Conservation (phyloP, 495 filamentous ascomycete genomes). For the Penicillium soppii region DNA sequence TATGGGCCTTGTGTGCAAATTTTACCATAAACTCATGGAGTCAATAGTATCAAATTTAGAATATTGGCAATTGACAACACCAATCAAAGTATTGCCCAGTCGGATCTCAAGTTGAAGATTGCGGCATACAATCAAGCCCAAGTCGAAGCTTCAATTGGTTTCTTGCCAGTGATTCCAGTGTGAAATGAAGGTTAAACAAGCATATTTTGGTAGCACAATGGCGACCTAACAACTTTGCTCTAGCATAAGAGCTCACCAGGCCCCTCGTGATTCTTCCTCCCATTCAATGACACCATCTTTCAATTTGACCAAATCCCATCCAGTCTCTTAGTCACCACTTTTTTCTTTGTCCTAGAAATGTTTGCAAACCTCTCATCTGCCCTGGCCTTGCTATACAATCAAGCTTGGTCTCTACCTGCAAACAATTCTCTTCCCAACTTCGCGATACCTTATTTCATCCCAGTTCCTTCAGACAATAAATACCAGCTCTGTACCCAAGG, state of each 20-base stretch:
- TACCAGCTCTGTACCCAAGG: constrained; percentile 3
- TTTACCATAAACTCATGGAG: no score
- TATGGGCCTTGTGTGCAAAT: no score
- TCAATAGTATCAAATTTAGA: no score
- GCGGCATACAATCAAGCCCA: background rate
- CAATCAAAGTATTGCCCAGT: no score
- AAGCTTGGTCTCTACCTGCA: background rate
- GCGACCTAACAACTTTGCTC: background rate
- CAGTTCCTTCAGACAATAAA: background rate
- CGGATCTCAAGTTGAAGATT: no score
- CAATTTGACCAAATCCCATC: background rate
- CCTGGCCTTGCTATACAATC: background rate
- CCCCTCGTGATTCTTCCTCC: background rate
- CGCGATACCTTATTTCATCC: background rate
- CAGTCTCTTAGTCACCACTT: no score
- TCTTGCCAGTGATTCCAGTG: background rate
- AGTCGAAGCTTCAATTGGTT: background rate
- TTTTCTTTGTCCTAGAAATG: background rate
- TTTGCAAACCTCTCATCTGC: background rate
- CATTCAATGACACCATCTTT: no score
- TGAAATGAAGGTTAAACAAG: no score
- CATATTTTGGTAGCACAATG: background rate
- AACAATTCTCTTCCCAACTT: background rate
- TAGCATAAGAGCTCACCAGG: background rate
- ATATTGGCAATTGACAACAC: no score